Conservation (phyloP, 108 stramenopile genomes). For the Schizochytrium sp. region DNA sequence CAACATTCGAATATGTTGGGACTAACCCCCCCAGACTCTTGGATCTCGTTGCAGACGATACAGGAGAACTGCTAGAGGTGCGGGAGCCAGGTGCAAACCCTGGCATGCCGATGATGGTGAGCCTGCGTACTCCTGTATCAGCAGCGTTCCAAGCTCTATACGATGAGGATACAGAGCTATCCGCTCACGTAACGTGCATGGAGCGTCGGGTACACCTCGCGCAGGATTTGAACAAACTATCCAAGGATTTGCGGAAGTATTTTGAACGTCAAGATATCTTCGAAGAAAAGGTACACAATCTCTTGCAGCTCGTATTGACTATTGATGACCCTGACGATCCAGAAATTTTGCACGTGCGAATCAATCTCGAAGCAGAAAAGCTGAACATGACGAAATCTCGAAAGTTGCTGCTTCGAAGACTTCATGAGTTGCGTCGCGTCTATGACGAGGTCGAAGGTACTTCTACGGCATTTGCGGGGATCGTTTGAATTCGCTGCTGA, state of each 20-base stretch:
- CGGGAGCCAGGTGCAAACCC: neutral
- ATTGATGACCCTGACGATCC: neutral
- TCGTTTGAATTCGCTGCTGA: neutral
- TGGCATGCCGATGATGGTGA: neutral
- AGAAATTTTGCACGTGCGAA: neutral
- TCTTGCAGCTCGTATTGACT: conserved; percentile 35
- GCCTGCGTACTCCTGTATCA: neutral
- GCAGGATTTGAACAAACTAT: conserved; percentile 21
- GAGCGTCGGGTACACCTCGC: neutral
- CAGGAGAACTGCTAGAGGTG: neutral
- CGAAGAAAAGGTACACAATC: conserved; percentile 5
- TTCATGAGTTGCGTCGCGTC: neutral
- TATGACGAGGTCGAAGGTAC: neutral
- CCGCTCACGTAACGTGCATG: neutral
- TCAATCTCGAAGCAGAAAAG: conserved; percentile 5
- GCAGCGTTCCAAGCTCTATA: neutral
- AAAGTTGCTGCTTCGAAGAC: neutral
- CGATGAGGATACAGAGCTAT: neutral
- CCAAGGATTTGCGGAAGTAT: neutral
- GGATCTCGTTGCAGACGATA: neutral
- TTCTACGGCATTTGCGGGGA: neutral
- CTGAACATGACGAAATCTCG: neutral
- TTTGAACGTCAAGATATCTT: neutral
- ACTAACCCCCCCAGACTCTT: neutral
- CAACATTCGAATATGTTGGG: neutral